Percentiles rank a stretch among this genome's conserved stretches.
Conservation (phyloP, 345 rosid genomes). For the Syzygium aromaticum region DNA sequence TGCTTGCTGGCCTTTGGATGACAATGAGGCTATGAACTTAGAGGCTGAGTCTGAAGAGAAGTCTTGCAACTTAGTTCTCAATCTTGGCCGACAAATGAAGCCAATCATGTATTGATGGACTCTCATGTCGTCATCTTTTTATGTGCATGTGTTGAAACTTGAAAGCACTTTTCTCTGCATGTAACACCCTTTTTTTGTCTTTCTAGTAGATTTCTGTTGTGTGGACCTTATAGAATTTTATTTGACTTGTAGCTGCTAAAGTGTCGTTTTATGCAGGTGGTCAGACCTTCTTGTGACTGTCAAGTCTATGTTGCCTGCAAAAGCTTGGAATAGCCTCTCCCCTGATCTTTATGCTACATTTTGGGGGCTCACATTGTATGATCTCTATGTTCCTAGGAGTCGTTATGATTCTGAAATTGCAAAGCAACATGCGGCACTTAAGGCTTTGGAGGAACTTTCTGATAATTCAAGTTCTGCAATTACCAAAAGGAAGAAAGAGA, state of each 20-base stretch:
- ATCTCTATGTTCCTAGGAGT: slow-evolving; percentile 87
- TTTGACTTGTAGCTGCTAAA: background rate
- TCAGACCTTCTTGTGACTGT: slow-evolving; percentile 83
- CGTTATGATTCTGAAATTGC: slow-evolving; percentile 96
- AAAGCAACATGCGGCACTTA: slow-evolving; percentile 91
- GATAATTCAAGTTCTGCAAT: slow-evolving; percentile 97
- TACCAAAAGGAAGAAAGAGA: slow-evolving; percentile 93
- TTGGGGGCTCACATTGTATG: slow-evolving; percentile 98
- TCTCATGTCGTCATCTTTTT: background rate
- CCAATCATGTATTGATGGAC: slow-evolving; percentile 39
- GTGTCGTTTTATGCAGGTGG: slow-evolving; percentile 56
- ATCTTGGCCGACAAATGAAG: slow-evolving; percentile 53
- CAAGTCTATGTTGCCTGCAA: slow-evolving; percentile 83
- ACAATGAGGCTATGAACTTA: slow-evolving; percentile 24
- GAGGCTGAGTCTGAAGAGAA: slow-evolving; percentile 37
- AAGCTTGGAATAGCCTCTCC: slow-evolving; percentile 99
- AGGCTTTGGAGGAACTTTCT: slow-evolving; percentile 85
- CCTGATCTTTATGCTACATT: slow-evolving; percentile 95
- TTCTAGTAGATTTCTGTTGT: background rate
- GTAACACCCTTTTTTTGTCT: background rate
- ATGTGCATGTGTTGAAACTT: background rate
- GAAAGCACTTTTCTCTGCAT: background rate
- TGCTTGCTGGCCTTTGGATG: slow-evolving; percentile 85
- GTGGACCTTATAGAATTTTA: background rate
- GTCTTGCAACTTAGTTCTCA: slow-evolving; percentile 40